Evolutionary conservation across 192 early-diverging fungal genomes (phyloP).

Genomic region (Coemansia sp.): DNA sequence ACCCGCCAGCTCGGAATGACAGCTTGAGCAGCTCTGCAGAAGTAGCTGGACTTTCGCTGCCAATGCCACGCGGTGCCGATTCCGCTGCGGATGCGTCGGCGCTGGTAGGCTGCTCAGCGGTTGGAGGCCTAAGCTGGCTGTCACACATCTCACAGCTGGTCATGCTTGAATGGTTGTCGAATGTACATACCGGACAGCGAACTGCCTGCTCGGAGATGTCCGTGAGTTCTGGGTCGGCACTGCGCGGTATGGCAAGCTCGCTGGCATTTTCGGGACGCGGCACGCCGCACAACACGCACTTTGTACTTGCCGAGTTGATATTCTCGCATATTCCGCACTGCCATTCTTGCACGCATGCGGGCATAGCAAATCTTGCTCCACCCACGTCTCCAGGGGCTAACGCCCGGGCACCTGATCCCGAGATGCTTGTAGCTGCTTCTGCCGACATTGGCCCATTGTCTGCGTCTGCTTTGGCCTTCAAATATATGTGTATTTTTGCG

Average conservation of each 20-base stretch:
- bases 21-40: slow-evolving; percentile 57
- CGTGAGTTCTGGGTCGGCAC: not conserved
- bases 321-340: slow-evolving; percentile 46
- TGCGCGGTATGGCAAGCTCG: not conserved
- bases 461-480: slow-evolving; percentile 8
- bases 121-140: slow-evolving; percentile 52
- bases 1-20: slow-evolving; percentile 77
- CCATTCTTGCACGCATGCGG: slow-evolving; percentile 18
- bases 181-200: slow-evolving; percentile 81
- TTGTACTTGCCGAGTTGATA: slow-evolving; percentile 31
- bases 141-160: slow-evolving; percentile 83
- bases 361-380: not conserved
- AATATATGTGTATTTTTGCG: slow-evolving; percentile 30
- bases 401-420: not conserved
- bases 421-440: slow-evolving; percentile 3
- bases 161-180: slow-evolving; percentile 82
- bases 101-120: not conserved
- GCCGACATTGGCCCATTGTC: not conserved
- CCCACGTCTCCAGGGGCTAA: not conserved
- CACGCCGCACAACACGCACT: slow-evolving; percentile 49
- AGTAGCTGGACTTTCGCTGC: slow-evolving; percentile 15
- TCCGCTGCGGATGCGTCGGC: not conserved
- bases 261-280: slow-evolving; percentile 16
- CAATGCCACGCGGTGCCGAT: not conserved
- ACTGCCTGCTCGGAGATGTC: slow-evolving; percentile 10